Evolutionary conservation across 345 rosid species (phyloP).

Genomic region (Murraya paniculata): DNA sequence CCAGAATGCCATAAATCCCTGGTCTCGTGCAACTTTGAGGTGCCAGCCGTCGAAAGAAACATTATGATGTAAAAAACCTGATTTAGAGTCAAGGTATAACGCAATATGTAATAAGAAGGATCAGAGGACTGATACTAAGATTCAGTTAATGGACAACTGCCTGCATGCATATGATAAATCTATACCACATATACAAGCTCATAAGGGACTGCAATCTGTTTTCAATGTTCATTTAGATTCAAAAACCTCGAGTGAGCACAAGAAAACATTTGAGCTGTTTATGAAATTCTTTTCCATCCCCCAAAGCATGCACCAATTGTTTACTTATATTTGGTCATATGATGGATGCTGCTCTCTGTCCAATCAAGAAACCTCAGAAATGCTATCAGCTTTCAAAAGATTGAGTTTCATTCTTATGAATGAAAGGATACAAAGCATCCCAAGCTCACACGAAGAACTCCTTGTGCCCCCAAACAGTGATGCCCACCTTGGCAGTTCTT

Average conservation of each 20-base stretch:
- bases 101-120: neutral
- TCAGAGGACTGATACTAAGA: neutral
- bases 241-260: no score
- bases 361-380: conserved; percentile 1
- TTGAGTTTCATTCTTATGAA: neutral
- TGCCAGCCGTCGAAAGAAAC: conserved; percentile 73
- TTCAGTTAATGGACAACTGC: neutral
- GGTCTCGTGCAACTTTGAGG: conserved; percentile 52
- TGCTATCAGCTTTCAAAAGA: neutral
- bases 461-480: conserved; percentile 89
- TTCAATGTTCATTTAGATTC: neutral
- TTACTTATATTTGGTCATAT: neutral
- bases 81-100: conserved; percentile 28
- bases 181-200: neutral
- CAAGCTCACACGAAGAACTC: conserved; percentile 92
- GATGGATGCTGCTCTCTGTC: neutral
- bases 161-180: neutral
- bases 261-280: neutral
- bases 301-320: neutral
- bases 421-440: conserved; percentile 94
- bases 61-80: conserved; percentile 69
- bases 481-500: conserved; percentile 63
- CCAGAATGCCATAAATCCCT: conserved; percentile 93
- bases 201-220: neutral
- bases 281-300: neutral